Conservation (phyloP, 108 stramenopile species). For the Skeletonema costatum region DNA sequence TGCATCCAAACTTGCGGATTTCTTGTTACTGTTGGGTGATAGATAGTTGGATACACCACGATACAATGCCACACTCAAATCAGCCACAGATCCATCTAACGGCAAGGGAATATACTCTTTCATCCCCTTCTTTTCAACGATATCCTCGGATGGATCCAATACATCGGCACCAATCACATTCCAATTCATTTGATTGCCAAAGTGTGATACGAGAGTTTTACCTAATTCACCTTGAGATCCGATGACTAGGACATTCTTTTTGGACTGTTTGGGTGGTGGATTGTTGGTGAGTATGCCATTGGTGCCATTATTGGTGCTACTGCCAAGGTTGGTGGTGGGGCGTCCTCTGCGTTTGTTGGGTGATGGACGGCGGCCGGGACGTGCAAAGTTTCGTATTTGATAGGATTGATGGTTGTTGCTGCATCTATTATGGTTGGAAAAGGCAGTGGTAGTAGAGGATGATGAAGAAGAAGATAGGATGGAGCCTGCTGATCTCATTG, state of each 20-base stretch:
- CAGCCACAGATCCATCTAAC: constrained; percentile 35
- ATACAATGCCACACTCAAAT: constrained; percentile 52
- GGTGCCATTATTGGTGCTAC: background rate
- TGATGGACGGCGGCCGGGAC: background rate
- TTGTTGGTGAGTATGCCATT: constrained; percentile 1
- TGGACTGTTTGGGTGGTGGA: background rate
- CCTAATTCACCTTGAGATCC: constrained; percentile 78
- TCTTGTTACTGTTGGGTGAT: background rate
- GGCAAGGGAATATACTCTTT: constrained; percentile 55
- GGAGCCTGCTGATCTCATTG: background rate
- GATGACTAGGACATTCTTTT: constrained; percentile 66
- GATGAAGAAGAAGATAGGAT: background rate
- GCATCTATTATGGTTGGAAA: background rate
- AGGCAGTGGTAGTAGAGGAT: too few relatives aligned
- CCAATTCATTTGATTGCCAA: constrained; percentile 36
- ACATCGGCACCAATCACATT: constrained; percentile 73
- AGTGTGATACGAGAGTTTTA: constrained; percentile 39
- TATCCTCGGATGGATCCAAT: constrained; percentile 1
- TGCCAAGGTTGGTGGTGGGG: background rate
- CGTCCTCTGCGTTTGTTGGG: background rate
- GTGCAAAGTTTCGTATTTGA: background rate
- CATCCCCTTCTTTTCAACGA: background rate
- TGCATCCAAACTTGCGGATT: constrained; percentile 55
- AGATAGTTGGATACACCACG: constrained; percentile 46
- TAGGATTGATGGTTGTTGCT: background rate